Evolutionary conservation across 139 green algal species (phyloP), one percentile per base, ranked within the genome.

Genomic region (Coelastrella sp.): DNA sequence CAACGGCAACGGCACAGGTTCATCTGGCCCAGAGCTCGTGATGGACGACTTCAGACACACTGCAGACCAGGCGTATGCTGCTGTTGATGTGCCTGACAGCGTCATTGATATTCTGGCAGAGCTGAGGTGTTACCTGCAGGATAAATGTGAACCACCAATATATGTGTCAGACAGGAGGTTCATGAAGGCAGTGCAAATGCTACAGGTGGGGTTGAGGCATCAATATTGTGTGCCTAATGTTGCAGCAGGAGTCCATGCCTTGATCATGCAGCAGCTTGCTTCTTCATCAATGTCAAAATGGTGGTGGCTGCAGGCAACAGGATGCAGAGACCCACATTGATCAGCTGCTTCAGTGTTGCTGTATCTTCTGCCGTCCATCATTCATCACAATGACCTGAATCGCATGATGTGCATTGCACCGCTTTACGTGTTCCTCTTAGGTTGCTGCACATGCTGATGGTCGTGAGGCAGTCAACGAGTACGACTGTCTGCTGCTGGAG

Each of bases 81-180:
- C 81, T 0, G 94, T 97, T 51, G 86, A 90, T 41, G 93, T 98
- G 23, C 92, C 96, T 0, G 75, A 91, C 41, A 84, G 88, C 15
- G 91, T 98, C 5, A 85, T 97, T 2, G 90, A 96, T 66, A 72
- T 98, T 73, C 85, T 98, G 8, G 90, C 86, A 5, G 90, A 94
- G 60, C 89, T 98, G 85, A 90, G 93, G 45, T 83, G 66, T 15
- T 89, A 89, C 63, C 88, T 97, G 86, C 95, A 98, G 86, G 95
- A 99, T 79, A 98, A 98, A 89, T 94, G 92, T 66, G 96, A 99
- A 91, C 96, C 96, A 8, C 95, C 96, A 0, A 91, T 98, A 25
- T 98, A 98, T 77, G 93, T 98, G 4, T 96, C 92, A 2, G 96
- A 98, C 89, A 90, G 96, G 13, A 93, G 96, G 53, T 93, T 98